Conservation (phyloP, 192 early-diverging fungal genomes). For the Allomyces javanicus region DNA sequence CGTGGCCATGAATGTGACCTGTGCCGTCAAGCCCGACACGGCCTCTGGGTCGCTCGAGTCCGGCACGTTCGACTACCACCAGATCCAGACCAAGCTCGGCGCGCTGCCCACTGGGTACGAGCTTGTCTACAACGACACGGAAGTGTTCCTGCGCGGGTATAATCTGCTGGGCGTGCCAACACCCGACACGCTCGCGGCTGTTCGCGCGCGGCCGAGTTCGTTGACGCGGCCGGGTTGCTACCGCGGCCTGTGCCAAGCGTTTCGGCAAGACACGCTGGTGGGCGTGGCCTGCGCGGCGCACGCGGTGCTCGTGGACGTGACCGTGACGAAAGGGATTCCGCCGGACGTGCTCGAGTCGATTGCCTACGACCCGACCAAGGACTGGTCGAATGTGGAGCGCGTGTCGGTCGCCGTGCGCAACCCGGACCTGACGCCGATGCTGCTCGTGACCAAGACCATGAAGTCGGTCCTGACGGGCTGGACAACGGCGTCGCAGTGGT, state of each 20-base stretch:
- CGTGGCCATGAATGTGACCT: background rate
- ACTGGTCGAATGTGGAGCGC: background rate
- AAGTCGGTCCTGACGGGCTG: background rate
- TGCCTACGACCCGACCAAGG: background rate
- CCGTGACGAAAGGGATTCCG: background rate
- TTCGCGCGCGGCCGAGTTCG: background rate
- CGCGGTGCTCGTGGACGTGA: background rate
- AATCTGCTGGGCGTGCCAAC: too few relatives aligned
- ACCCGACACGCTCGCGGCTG: background rate
- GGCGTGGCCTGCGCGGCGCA: background rate
- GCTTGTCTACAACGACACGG: background rate
- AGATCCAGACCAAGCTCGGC: background rate
- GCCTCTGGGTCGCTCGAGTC: background rate
- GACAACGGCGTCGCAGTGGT: background rate
- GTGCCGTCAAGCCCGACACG: background rate
- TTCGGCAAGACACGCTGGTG: background rate
- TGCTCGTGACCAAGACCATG: background rate
- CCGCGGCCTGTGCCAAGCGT: background rate
- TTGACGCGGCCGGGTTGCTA: background rate
- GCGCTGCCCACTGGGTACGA: background rate
- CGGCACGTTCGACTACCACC: background rate
- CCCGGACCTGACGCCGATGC: background rate
- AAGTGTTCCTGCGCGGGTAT: too few relatives aligned
- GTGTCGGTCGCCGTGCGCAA: background rate
- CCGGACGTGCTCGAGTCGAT: background rate